Conservation (phyloP, 352 stramenopile species). For the Phytophthora sojae region DNA sequence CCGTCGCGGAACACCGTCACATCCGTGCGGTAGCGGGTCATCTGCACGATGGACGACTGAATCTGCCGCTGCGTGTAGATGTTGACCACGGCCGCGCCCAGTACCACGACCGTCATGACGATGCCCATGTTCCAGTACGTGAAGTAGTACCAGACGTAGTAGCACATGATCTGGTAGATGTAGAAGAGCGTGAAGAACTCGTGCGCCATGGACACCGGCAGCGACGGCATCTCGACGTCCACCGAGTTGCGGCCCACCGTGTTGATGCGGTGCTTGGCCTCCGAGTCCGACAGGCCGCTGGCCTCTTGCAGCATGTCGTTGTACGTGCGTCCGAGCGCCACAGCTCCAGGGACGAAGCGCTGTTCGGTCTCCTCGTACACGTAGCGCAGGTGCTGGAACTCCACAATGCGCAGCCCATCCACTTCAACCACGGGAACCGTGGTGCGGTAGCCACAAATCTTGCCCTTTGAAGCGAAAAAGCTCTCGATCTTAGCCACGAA, state of each 20-base stretch:
- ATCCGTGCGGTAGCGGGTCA: constrained; percentile 52
- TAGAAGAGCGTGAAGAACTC: constrained; percentile 46
- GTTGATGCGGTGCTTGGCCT: constrained; percentile 23
- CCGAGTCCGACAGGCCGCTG: constrained; percentile 11
- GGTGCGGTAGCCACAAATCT: constrained; percentile 21
- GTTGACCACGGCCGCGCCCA: constrained; percentile 38
- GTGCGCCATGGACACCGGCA: constrained; percentile 28
- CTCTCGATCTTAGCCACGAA: constrained; percentile 34
- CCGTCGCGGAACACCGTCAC: constrained; percentile 51
- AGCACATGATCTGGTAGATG: too few species aligned
- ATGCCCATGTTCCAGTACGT: constrained; percentile 46
- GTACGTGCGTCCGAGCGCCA: constrained; percentile 30
- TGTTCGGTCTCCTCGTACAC: constrained; percentile 34
- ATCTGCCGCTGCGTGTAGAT: constrained; percentile 46
- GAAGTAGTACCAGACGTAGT: constrained; percentile 58
- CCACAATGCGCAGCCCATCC: constrained; percentile 27
- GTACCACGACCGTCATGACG: constrained; percentile 41
- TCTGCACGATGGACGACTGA: constrained; percentile 40
- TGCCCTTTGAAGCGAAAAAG: constrained; percentile 31
- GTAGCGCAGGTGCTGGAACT: constrained; percentile 48
- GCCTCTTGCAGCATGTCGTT: constrained; percentile 22
- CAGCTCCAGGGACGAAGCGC: constrained; percentile 35
- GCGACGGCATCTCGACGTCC: constrained; percentile 41
- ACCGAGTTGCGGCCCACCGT: constrained; percentile 29
- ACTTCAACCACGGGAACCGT: constrained; percentile 27